Evolutionary conservation across 768 basidiomycete genomes (phyloP), one percentile per base, ranked within the genome.

Genomic region (Mycena chlorophos): DNA sequence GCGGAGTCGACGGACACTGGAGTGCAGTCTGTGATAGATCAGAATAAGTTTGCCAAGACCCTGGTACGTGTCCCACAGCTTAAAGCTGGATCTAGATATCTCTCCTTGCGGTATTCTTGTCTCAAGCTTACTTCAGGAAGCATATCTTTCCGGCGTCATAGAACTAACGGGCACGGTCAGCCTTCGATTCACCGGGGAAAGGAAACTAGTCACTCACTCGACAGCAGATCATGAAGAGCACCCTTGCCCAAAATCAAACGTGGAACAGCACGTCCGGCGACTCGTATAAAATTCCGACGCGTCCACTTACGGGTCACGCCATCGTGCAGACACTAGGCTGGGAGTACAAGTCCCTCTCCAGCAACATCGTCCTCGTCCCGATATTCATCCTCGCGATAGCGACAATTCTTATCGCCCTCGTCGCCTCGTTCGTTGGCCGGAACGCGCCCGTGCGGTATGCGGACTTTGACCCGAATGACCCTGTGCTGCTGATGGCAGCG

Each of bases 381-480:
- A 50, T 29, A 10, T 20, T 34, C 19, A 10, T 50, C 49, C 13
- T 50, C 30, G 49, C 49, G 5, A 4, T 37, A 14, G 19, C 22
- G n/a, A 28, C 49, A 26, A 50, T 50, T 14, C 19, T 46, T 14
- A 40, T 55, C 43, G 54, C 48, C n/a, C 37, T 55, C 27, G 6
- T 55, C 12, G 27, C 47, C 22, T 13, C 22, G 10, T 28, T 13
- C 37, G 27, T 28, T 5, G 29, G 39, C 54, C 46, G 31, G 22
- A 25, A 47, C 4, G 37, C 49, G 1, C 26, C 46, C 12, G 4
- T 31, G 8, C 28, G 37, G 28, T 38, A 55, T 25, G 26, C 23
- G 19, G 47, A 49, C 28, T 55, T 55, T 47, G 27, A 55, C 22
- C 34, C 54, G 5, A 25, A 22, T n/a, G 27, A 55, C 25, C 54